A percentile compares a stretch with the other conserved stretches of the same genome.
Conservation (phyloP, 139 green algal genomes). For the Cymbomonas tetramitiformis region DNA sequence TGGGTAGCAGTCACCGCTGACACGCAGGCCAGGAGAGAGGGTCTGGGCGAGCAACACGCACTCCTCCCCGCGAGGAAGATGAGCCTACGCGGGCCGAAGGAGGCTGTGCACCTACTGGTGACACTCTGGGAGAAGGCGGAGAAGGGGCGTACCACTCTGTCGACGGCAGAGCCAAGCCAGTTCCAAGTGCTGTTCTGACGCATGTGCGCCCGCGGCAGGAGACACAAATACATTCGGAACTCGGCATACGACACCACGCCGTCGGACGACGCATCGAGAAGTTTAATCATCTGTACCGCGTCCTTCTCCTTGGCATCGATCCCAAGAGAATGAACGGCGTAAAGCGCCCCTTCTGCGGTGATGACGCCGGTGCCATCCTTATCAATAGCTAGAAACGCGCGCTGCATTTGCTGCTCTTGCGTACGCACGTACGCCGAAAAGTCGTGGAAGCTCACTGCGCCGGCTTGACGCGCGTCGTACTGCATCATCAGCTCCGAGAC, state of each 20-base stretch:
- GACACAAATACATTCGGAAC: conserved; percentile 2
- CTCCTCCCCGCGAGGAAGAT: too few species aligned
- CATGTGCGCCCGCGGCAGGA: conserved; percentile 10
- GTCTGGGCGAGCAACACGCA: too few species aligned
- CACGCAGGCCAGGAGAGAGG: too few species aligned
- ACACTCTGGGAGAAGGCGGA: too few species aligned
- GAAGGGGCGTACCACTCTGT: too few species aligned
- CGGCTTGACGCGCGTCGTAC: background rate
- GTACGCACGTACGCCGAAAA: background rate
- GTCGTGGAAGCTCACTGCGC: background rate
- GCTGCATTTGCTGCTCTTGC: background rate
- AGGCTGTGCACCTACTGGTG: too few species aligned
- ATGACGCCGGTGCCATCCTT: background rate
- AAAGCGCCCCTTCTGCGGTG: background rate
- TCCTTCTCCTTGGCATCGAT: background rate
- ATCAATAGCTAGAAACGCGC: background rate
- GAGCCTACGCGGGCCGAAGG: too few species aligned
- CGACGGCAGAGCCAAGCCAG: background rate
- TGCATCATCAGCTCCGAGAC: conserved; percentile 5
- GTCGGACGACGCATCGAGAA: background rate
- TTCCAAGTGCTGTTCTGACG: background rate
- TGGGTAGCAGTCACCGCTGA: too few species aligned
- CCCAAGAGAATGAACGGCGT: background rate
- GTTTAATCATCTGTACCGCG: background rate
- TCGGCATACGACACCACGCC: conserved; percentile 5